phyloP scores from a whole-genome alignment of 306 rosid species.

The Ammopiptanthus mongolicus region DNA sequence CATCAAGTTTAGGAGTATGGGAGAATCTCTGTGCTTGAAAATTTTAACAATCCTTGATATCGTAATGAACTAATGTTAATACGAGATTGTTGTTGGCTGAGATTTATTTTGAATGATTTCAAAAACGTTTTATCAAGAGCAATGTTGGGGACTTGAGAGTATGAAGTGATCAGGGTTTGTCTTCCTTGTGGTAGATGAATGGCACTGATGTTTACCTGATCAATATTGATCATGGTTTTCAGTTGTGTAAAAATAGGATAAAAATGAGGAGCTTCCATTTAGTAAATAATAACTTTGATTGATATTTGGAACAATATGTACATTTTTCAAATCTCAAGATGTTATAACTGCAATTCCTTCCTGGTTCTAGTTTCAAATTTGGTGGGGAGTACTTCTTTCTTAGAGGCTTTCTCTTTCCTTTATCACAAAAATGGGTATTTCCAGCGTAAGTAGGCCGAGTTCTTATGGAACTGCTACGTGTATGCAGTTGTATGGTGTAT shows the following conservation, averaged over 20 bases:
- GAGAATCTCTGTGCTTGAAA: background rate
- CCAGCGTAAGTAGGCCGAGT: background rate
- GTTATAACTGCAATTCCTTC: background rate
- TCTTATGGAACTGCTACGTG: background rate
- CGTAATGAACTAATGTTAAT: background rate
- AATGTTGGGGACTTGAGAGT: background rate
- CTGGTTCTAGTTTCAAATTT: background rate
- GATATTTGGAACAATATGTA: background rate
- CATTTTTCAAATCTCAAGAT: background rate
- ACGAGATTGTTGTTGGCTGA: conserved; percentile 6
- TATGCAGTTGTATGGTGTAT: background rate
- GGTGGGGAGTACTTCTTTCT: background rate
- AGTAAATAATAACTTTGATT: background rate
- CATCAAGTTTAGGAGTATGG: background rate
- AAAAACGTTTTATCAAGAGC: background rate
- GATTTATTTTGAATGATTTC: background rate
- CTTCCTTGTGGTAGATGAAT: background rate
- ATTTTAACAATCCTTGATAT: background rate
- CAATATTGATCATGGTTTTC: background rate
- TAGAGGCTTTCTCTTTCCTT: background rate
- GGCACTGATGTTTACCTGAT: background rate
- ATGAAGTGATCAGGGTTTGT: background rate
- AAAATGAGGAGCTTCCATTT: background rate
- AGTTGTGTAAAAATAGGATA: background rate
- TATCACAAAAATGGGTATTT: background rate